Evolutionary conservation across 73 alveolate genomes (phyloP), one percentile per base, ranked within the genome.

Genomic region (Paramecium pentaurelia): DNA sequence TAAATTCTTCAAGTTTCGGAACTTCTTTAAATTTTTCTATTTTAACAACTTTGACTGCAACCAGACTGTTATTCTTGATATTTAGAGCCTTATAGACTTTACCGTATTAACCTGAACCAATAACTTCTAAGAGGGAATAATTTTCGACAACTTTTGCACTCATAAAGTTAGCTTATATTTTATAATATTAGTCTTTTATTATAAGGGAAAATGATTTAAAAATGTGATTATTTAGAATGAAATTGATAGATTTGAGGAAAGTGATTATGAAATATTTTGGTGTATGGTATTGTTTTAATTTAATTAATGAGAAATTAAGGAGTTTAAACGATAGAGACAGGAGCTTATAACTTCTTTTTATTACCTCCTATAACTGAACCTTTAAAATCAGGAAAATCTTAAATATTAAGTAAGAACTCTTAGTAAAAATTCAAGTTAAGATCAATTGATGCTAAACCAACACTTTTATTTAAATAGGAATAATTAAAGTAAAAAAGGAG

Each of bases 1-100:
- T 88, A 25, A 88, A 88, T 71, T 88, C 94, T 44, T 88, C 91
- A 7, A 88, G 38, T 70, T 88, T 88, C 4, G 94, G 94, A 6
- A 89, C 94, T 73, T 89, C 94, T 49, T 71, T 89, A 45, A 89
- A 89, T 30, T 89, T 88, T 30, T 89, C 94, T 30, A 89, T 60
- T 59, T 71, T 89, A 12, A 89, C 94, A 37, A 83, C 94, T 68
- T 89, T 89, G 8, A 89, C 75, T 22, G 92, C 94, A 3, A 71
- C 94, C 6, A 89, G 71, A 12, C 54, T 40, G 37, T 89, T 71
- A 47, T 77, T 89, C 51, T 83, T 77, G 7, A 89, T 83, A 54
- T 89, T 89, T 1, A 71, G 27, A 44, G 92, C 92, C 64, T 89
- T 89, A 32, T 89, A 89, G 22, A 89, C 94, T 71, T 88, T 88